Conservation (phyloP, 306 rosid species). For the Parietaria judaica region DNA sequence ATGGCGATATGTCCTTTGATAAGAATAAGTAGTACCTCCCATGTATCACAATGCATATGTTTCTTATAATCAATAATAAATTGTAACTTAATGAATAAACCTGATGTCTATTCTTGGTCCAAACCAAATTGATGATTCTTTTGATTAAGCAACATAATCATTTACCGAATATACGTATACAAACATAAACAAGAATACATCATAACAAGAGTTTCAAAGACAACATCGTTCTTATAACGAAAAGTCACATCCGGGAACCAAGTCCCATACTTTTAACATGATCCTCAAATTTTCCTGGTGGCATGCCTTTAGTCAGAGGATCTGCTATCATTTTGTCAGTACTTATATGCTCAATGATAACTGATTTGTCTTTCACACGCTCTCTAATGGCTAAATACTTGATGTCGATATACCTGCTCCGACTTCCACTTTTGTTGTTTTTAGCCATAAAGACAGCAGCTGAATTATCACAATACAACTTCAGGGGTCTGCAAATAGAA, state of each 20-base stretch:
- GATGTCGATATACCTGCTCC: not conserved
- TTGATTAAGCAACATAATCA: not conserved
- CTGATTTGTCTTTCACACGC: not conserved
- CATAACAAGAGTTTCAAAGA: no score
- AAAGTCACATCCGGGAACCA: not conserved
- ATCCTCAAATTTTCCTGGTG: not conserved
- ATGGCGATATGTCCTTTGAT: not conserved
- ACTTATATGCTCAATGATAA: not conserved
- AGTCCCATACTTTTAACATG: not conserved
- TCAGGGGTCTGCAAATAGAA: not conserved
- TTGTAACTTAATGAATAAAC: not conserved
- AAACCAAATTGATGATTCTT: not conserved
- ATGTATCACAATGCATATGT: not conserved
- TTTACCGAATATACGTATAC: not conserved
- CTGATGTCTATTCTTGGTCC: not conserved
- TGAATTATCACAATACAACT: not conserved
- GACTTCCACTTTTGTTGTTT: not conserved
- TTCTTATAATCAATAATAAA: not conserved
- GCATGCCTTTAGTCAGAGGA: constrained; percentile 5
- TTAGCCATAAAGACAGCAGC: constrained; percentile 4
- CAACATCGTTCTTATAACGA: no score
- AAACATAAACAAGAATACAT: not conserved
- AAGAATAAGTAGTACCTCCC: not conserved
- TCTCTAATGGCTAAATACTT: constrained; percentile 1
- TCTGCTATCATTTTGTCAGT: not conserved